Percentiles rank a stretch among this genome's conserved stretches.
These are phyloP conservation scores for Emydomyces testavorans DNA, from an alignment of 2,329 filamentous ascomycete species.

Conservation along the genomic window DNA sequence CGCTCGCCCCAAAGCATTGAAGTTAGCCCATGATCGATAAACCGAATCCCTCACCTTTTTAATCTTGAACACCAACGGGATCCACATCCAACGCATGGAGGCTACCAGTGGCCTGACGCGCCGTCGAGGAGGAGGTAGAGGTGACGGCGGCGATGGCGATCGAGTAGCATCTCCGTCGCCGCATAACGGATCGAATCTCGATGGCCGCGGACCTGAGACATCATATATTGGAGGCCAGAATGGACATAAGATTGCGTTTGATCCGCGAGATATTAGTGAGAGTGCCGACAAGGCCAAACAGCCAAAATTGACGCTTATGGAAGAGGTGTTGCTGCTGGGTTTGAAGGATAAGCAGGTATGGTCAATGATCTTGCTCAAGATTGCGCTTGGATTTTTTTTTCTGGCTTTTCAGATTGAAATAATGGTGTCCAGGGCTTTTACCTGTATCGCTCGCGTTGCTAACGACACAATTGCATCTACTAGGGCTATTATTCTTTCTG, in stretches of 20 bases:
- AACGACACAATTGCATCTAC: conserved; percentile 4
- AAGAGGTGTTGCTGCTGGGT: conserved; percentile 88
- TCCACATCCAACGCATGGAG: conserved; percentile 40
- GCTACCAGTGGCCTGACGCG: conserved; percentile 61
- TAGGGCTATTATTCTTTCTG: conserved; percentile 98
- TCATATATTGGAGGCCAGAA: conserved; percentile 80
- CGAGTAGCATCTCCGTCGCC: conserved; percentile 56
- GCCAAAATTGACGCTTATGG: conserved; percentile 97
- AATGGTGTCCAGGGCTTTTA: not conserved
- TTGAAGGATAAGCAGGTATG: conserved; percentile 96
- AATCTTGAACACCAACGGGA: not conserved
- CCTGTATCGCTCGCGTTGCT: conserved; percentile 1
- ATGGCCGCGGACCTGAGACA: conserved; percentile 53
- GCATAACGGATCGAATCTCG: conserved; percentile 46
- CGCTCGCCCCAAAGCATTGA: too few species aligned
- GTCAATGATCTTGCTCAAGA: not conserved
- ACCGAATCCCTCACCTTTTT: conserved; percentile 14
- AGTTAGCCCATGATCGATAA: conserved; percentile 11
- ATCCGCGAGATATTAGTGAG: conserved; percentile 94
- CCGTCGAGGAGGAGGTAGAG: conserved; percentile 54
- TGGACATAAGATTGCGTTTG: conserved; percentile 96
- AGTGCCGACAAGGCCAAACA: conserved; percentile 93
- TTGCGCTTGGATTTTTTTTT: not conserved
- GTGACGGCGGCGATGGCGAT: conserved; percentile 51
- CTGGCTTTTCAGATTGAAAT: not conserved